These are phyloP conservation scores for Vaccinium corymbosum DNA, from an alignment of 148 eudicot species.

Conservation along the genomic window DNA sequence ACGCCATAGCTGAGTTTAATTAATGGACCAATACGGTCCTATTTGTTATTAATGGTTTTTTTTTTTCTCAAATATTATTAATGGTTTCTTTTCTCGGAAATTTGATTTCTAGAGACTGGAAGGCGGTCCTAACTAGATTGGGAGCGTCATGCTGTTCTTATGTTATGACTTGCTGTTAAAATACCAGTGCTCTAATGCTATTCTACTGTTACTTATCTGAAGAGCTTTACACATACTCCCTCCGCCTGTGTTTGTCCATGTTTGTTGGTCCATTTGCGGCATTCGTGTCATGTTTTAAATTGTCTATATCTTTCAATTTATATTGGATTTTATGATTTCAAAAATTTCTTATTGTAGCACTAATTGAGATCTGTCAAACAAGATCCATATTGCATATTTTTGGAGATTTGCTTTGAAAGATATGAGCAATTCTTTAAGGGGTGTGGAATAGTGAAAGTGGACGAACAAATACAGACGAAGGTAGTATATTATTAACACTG, in stretches of 20 bases:
- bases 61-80: neutral
- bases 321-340: no score
- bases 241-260: no score
- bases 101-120: neutral
- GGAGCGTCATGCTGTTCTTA: slow-evolving; percentile 3
- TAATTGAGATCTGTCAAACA: no score
- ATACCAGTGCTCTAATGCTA: neutral
- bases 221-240: neutral
- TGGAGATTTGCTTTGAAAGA: no score
- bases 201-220: neutral
- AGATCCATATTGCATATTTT: no score
- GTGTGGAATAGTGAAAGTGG: no score
- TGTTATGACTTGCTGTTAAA: neutral
- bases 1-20: neutral
- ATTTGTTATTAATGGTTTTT: neutral
- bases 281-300: no score
- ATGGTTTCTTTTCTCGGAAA: neutral
- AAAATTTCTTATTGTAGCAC: no score
- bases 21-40: neutral
- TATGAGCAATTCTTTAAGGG: no score
- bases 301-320: no score
- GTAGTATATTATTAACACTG: neutral
- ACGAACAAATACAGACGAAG: no score
- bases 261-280: no score
- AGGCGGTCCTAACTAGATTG: neutral